Percentiles rank a stretch among this genome's conserved stretches.
phyloP scores from a whole-genome alignment of 2,329 filamentous ascomycete genomes.

The Cladosporium halotolerans region DNA sequence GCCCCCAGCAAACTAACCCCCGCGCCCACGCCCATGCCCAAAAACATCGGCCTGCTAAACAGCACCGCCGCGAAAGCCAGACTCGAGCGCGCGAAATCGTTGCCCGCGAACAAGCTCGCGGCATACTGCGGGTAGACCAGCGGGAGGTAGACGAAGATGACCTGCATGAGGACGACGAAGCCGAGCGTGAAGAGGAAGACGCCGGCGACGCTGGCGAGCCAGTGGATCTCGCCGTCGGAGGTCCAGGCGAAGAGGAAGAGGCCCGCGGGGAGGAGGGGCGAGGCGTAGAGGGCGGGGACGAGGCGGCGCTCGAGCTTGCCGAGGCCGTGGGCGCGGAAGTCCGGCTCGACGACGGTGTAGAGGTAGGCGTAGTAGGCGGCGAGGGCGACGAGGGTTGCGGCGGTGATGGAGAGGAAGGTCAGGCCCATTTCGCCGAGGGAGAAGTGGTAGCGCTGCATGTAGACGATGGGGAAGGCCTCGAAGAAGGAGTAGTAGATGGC shows the following conservation, averaged over 20 bases:
- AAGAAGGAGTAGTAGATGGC: conserved; percentile 58
- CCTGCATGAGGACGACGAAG: conserved; percentile 38
- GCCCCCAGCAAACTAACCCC: conserved; percentile 53
- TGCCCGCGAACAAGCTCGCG: conserved; percentile 54
- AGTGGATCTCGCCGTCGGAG: conserved; percentile 26
- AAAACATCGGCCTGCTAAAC: conserved; percentile 54
- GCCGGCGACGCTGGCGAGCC: conserved; percentile 36
- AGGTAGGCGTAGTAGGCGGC: conserved; percentile 21
- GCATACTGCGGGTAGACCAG: conserved; percentile 39
- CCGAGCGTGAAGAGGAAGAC: conserved; percentile 34
- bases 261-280: conserved; percentile 26
- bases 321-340: conserved; percentile 20
- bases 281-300: conserved; percentile 25
- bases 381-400: conserved; percentile 51
- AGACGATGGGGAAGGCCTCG: conserved; percentile 62
- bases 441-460: conserved; percentile 55
- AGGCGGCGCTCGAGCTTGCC: conserved; percentile 27
- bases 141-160: conserved; percentile 35
- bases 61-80: conserved; percentile 55
- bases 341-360: conserved; percentile 20
- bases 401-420: conserved; percentile 55
- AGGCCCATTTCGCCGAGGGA: conserved; percentile 52
- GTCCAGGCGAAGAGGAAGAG: conserved; percentile 32
- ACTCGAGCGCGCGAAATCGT: conserved; percentile 52
- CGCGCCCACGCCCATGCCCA: conserved; percentile 51